Conservation (phyloP, 257 asterid genomes). For the Ocimum tenuiflorum region DNA sequence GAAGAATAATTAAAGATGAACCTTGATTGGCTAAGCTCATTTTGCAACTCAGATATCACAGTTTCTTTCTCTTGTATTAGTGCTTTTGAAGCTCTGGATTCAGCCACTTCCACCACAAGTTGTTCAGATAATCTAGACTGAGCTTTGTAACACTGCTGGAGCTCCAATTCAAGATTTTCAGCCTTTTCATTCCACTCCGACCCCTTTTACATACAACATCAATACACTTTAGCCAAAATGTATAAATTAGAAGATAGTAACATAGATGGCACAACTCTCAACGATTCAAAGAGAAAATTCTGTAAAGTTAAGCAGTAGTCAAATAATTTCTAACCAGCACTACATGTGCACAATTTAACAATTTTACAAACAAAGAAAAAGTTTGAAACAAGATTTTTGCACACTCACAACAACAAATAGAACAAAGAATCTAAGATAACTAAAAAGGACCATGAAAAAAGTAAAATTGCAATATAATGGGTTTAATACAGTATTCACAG, state of each 20-base stretch:
- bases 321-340: neutral
- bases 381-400: neutral
- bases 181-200: constrained; percentile 96
- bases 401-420: neutral
- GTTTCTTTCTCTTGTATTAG: constrained; percentile 69
- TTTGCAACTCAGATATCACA: constrained; percentile 51
- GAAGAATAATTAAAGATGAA: constrained; percentile 14
- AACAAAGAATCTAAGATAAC: neutral
- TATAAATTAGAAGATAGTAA: neutral
- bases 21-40: constrained; percentile 72
- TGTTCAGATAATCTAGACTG: constrained; percentile 92
- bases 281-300: neutral
- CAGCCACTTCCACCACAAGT: constrained; percentile 98
- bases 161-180: constrained; percentile 82
- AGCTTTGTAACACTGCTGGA: constrained; percentile 94
- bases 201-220: constrained; percentile 47
- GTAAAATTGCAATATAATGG: neutral
- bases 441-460: neutral
- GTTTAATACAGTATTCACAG: too few species aligned
- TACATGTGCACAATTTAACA: neutral
- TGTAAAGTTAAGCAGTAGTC: constrained; percentile 14
- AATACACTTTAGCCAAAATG: neutral
- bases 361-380: neutral
- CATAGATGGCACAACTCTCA: neutral
- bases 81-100: constrained; percentile 69